Evolutionary conservation across 345 rosid genomes (phyloP).

Genomic region (Erysimum cheiranthoides): DNA sequence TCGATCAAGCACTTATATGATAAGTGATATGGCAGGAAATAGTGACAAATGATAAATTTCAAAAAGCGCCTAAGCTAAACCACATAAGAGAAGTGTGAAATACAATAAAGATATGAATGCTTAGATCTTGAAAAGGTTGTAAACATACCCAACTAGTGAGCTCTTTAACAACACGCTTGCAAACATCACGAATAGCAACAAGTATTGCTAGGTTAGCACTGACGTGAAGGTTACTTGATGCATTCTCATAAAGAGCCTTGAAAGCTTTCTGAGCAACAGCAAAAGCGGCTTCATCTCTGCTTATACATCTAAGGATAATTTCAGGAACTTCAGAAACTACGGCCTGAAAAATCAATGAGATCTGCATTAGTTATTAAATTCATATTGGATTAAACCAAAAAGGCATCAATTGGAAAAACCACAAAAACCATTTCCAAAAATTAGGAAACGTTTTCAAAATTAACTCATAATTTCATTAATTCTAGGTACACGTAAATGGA

Average conservation of each 20-base stretch:
- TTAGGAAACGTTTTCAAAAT: not conserved
- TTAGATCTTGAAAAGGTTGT: constrained; percentile 20
- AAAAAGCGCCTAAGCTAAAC: constrained; percentile 17
- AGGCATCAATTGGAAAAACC: constrained; percentile 7
- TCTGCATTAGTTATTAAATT: constrained; percentile 5
- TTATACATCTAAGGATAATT: constrained; percentile 87
- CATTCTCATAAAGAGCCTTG: constrained; percentile 86
- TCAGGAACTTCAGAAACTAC: constrained; percentile 91
- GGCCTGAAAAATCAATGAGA: constrained; percentile 56
- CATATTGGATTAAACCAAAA: constrained; percentile 21
- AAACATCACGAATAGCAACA: constrained; percentile 90
- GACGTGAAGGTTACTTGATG: constrained; percentile 74
- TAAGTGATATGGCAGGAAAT: constrained; percentile 7
- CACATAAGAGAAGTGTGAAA: not conserved
- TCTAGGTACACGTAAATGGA: constrained; percentile 6
- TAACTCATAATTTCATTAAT: not conserved
- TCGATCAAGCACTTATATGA: not conserved
- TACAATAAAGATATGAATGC: not conserved
- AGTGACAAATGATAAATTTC: not conserved
- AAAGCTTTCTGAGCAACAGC: constrained; percentile 99
- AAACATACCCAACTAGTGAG: constrained; percentile 96
- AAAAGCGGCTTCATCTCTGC: constrained; percentile 95
- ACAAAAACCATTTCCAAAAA: constrained; percentile 1
- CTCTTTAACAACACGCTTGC: constrained; percentile 93
- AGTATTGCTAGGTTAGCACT: constrained; percentile 83